phyloP scores from a whole-genome alignment of 208 protist species.

The Blechomonas ayalai region DNA sequence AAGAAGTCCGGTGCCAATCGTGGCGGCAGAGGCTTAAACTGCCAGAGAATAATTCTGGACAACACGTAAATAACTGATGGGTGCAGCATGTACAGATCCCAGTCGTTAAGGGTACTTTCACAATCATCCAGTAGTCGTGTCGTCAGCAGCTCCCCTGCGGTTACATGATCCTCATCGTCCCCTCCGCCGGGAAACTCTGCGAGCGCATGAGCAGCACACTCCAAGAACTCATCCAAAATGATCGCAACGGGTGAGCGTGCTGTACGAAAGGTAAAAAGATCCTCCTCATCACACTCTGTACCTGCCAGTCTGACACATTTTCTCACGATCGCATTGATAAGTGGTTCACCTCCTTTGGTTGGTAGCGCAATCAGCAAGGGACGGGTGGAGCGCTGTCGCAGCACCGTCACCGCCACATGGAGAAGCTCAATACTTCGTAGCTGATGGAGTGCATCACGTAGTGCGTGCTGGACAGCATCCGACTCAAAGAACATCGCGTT shows the following conservation, averaged over 20 bases:
- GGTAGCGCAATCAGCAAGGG: conserved; percentile 15
- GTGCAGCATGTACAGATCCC: conserved; percentile 79
- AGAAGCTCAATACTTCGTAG: conserved; percentile 51
- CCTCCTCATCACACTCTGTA: conserved; percentile 39
- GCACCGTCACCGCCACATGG: conserved; percentile 41
- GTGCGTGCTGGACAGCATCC: conserved; percentile 11
- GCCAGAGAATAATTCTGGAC: conserved; percentile 62
- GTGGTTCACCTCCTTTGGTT: too few species aligned
- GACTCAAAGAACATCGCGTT: conserved; percentile 8
- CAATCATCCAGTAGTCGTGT: conserved; percentile 59
- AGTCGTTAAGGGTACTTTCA: conserved; percentile 55
- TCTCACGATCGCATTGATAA: conserved; percentile 28
- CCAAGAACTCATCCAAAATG: conserved; percentile 70
- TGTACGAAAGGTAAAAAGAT: conserved; percentile 42
- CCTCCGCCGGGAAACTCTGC: not conserved
- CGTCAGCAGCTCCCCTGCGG: conserved; percentile 35
- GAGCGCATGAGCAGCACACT: conserved; percentile 45
- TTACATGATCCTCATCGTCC: conserved; percentile 9
- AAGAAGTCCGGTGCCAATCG: conserved; percentile 1
- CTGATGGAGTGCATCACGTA: conserved; percentile 25
- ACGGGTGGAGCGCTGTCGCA: conserved; percentile 34
- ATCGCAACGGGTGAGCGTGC: conserved; percentile 25
- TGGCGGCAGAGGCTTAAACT: conserved; percentile 46
- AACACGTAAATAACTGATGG: conserved; percentile 71
- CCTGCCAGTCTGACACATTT: conserved; percentile 56